Percentiles rank a stretch among this genome's conserved stretches.
Evolutionary conservation across 2,329 filamentous ascomycete genomes (phyloP).

Genomic region (Raffaelea arxii): DNA sequence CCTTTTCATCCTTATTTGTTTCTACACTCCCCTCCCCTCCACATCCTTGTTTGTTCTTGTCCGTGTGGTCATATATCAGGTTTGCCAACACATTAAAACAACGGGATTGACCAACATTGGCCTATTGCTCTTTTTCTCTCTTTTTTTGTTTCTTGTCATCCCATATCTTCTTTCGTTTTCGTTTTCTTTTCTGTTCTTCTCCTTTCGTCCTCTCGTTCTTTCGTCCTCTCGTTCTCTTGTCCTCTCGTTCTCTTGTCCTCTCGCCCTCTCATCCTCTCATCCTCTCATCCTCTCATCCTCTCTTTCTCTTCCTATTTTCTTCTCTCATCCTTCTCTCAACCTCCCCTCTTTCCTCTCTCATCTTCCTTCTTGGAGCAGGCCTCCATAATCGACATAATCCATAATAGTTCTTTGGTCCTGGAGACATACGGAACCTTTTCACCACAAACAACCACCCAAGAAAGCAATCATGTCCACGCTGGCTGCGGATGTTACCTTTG

Average conservation of each 20-base stretch:
- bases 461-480: conserved; percentile 31
- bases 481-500: conserved; percentile 52
- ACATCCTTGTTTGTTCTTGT: background rate
- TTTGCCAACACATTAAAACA: background rate
- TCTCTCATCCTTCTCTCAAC: conserved; percentile 9
- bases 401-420: conserved; percentile 12
- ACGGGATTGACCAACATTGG: background rate
- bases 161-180: no score
- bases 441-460: no score
- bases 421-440: no score
- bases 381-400: conserved; percentile 15
- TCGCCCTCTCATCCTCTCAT: no score
- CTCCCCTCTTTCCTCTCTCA: conserved; percentile 15
- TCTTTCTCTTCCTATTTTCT: no score
- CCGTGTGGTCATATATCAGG: background rate
- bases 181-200: no score
- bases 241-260: no score
- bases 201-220: no score
- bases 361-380: conserved; percentile 18
- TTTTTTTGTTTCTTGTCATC: background rate
- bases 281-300: no score
- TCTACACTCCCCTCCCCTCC: background rate
- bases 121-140: background rate
- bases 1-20: background rate
- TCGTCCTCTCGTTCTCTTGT: no score